Percentiles rank a stretch among this genome's conserved stretches.
Conservation (phyloP, 1,284 basidiomycete species). For the Ganoderma resinaceum region DNA sequence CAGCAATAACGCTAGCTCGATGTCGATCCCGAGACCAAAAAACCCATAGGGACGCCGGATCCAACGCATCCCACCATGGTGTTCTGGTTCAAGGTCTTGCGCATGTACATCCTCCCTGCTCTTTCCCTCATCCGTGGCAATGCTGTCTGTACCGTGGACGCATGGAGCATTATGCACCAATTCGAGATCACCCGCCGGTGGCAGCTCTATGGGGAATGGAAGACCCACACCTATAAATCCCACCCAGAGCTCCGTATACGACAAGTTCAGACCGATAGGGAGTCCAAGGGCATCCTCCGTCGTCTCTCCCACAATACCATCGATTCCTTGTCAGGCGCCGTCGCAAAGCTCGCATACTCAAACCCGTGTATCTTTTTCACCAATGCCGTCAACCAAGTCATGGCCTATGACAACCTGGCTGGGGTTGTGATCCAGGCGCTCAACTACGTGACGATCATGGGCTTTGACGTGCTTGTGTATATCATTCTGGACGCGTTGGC, state of each 20-base stretch:
- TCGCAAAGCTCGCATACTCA: conserved; percentile 95
- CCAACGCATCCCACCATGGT: conserved; percentile 60
- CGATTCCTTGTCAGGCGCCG: conserved; percentile 82
- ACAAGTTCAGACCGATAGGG: conserved; percentile 74
- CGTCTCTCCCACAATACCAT: conserved; percentile 85
- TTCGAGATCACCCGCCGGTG: conserved; percentile 86
- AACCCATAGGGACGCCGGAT: conserved; percentile 56
- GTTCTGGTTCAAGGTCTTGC: conserved; percentile 87
- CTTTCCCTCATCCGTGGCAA: conserved; percentile 87
- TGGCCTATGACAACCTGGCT: conserved; percentile 96
- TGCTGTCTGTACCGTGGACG: conserved; percentile 85
- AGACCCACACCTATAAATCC: conserved; percentile 70
- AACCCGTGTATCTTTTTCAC: conserved; percentile 94
- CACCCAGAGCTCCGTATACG: conserved; percentile 80
- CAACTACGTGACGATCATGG: conserved; percentile 89
- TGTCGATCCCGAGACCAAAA: conserved; percentile 63
- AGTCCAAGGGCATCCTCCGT: conserved; percentile 83
- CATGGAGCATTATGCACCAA: conserved; percentile 86
- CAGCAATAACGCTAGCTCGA: conserved; percentile 45
- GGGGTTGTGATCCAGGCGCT: conserved; percentile 91
- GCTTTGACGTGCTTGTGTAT: conserved; percentile 93
- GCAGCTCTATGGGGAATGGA: conserved; percentile 96
- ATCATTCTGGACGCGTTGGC: conserved; percentile 89
- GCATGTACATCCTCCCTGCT: conserved; percentile 86
- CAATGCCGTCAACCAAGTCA: conserved; percentile 92